Percentiles rank a stretch among this genome's conserved stretches.
phyloP scores from a whole-genome alignment of 1,284 basidiomycete species.

The Rhodotorula sp. region DNA sequence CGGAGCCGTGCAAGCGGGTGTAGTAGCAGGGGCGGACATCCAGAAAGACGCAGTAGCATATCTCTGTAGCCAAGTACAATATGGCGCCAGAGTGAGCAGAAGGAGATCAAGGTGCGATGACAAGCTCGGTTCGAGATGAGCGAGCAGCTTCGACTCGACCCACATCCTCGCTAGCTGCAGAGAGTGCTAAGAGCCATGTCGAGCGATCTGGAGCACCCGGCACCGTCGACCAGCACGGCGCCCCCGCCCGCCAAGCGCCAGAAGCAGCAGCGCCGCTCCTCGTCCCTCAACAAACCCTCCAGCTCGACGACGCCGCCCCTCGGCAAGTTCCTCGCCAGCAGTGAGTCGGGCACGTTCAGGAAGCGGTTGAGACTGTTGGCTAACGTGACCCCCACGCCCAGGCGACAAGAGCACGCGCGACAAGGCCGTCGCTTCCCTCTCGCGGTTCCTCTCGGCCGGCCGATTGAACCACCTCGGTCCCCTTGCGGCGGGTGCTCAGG shows the following conservation, averaged over 20 bases:
- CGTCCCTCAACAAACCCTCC: background rate
- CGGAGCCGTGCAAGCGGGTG: too few relatives aligned
- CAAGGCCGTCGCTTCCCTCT: conserved; percentile 38
- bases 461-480: conserved; percentile 5
- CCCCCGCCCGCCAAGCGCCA: conserved; percentile 3
- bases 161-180: too few relatives aligned
- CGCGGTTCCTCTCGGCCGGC: conserved; percentile 41
- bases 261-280: background rate
- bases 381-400: background rate
- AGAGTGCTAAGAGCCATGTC: background rate
- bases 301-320: conserved; percentile 57
- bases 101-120: too few relatives aligned
- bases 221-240: background rate
- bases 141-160: too few relatives aligned
- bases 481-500: background rate
- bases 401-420: conserved; percentile 41
- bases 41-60: too few relatives aligned
- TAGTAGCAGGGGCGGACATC: too few relatives aligned
- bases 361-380: conserved; percentile 42
- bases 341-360: conserved; percentile 60
- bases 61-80: too few relatives aligned
- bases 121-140: too few relatives aligned
- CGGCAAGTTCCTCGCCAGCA: conserved; percentile 85
- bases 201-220: background rate
- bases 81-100: too few relatives aligned